phyloP scores from a whole-genome alignment of 1,284 basidiomycete genomes.

The Apiotrichum montevideense region DNA sequence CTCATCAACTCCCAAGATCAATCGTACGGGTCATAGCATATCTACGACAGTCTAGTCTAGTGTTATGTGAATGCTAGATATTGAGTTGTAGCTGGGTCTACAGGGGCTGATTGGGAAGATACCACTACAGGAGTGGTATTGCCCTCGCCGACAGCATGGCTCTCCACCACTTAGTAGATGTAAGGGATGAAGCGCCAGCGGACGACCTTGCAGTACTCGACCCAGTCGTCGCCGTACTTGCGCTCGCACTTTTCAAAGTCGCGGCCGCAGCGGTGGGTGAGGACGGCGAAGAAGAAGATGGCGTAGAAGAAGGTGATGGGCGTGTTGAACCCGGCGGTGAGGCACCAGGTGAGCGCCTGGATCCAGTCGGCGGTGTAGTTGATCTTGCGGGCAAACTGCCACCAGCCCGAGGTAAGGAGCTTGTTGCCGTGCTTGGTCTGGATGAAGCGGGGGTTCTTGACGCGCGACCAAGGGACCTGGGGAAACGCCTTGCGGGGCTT shows the following conservation, averaged over 20 bases:
- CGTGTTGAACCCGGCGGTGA: slow-evolving; percentile 72
- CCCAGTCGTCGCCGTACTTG: slow-evolving; percentile 97
- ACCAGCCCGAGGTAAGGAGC: slow-evolving; percentile 53
- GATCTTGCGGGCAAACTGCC: slow-evolving; percentile 69
- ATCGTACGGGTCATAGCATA: not conserved
- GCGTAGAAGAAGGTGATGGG: slow-evolving; percentile 94
- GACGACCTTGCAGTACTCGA: slow-evolving; percentile 73
- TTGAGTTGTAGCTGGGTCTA: not conserved
- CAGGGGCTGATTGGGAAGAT: no score
- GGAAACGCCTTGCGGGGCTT: slow-evolving; percentile 88
- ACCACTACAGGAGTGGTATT: no score
- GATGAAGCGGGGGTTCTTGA: slow-evolving; percentile 84
- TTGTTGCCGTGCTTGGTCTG: slow-evolving; percentile 82
- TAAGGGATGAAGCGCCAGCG: slow-evolving; percentile 82
- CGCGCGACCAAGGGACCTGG: slow-evolving; percentile 77
- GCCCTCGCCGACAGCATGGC: not conserved
- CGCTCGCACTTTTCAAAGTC: slow-evolving; percentile 89
- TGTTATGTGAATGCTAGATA: not conserved
- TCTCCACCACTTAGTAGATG: slow-evolving; percentile 44
- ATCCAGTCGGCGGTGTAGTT: slow-evolving; percentile 48
- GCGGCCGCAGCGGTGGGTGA: slow-evolving; percentile 77
- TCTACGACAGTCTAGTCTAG: slow-evolving; percentile 1
- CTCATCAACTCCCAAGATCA: no score
- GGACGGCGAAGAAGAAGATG: slow-evolving; percentile 82
- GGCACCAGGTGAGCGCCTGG: slow-evolving; percentile 86